Evolutionary conservation across 495 filamentous ascomycete species (phyloP).

Genomic region (Annulohypoxylon stygium): DNA sequence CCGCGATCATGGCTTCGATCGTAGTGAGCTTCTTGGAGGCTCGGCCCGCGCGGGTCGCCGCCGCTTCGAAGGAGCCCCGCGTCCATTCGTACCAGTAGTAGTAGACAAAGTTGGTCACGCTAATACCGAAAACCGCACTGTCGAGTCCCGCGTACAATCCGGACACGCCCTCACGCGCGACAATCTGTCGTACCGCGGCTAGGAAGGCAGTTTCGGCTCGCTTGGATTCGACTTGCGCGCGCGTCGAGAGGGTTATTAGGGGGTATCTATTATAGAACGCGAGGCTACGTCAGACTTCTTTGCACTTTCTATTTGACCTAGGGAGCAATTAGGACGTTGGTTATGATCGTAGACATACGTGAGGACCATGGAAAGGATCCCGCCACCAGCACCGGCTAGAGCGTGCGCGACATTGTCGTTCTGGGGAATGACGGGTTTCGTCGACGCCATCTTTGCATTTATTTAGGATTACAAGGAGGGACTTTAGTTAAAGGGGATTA

Average conservation of each 20-base stretch:
- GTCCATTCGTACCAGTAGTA: conserved; percentile 99
- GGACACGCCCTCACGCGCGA: conserved; percentile 87
- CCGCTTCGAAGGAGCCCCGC: conserved; percentile 86
- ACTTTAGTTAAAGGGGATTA: neutral
- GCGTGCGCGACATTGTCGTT: conserved; percentile 94
- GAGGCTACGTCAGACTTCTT: conserved; percentile 8
- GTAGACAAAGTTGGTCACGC: conserved; percentile 99
- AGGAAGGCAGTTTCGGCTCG: conserved; percentile 85
- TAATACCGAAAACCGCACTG: conserved; percentile 95
- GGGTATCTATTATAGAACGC: conserved; percentile 75
- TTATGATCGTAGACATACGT: conserved; percentile 68
- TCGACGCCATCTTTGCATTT: conserved; percentile 51
- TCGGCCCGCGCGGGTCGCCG: conserved; percentile 79
- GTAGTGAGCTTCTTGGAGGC: conserved; percentile 87
- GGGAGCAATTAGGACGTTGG: neutral
- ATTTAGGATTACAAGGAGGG: neutral
- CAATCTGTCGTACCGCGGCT: conserved; percentile 84
- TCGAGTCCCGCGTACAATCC: conserved; percentile 92
- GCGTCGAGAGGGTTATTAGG: conserved; percentile 95
- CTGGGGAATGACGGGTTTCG: conserved; percentile 69
- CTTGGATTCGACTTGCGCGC: conserved; percentile 97
- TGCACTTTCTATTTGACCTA: neutral
- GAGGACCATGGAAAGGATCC: conserved; percentile 93
- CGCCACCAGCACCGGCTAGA: conserved; percentile 88
- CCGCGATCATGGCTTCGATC: conserved; percentile 90